Evolutionary conservation across 306 rosid genomes (phyloP), one percentile per base, ranked within the genome.

Genomic region (Malus orientalis): DNA sequence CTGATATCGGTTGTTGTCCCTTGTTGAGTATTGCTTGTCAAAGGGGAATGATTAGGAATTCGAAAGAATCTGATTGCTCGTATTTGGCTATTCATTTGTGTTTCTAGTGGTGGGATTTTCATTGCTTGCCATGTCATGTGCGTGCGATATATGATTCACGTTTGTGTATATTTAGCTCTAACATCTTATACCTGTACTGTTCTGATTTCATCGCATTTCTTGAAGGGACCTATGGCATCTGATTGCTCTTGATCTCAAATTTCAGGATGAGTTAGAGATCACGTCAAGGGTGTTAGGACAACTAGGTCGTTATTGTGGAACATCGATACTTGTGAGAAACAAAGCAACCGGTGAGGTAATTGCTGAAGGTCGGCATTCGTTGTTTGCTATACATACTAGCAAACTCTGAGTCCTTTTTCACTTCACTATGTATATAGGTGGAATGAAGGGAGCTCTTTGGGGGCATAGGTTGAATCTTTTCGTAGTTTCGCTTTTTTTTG

Each of bases 301-400:
- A 80, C 88, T 66, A 81, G 96, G 91, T 69, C 87, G 97, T 55
- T 92, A 90, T 77, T 82, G 86, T 22, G 99, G 96, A 76, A 90
- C 97, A 4, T 12, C 81, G 49, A 96, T 95, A 76, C 77, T 85
- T 70, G 27, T 95, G 19, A 90, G 84, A 81, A 95, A 90, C 77
- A 92, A 92, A 84, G 86, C 83, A 36, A 92, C 96, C 0, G 97
- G 97, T 62, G 97, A 95, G 70, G 70, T 92, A 62, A 87, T 95
- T 62, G 97, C 99, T 45, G 97, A 92, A 88, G 99, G 99, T 40
- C 88, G 99, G 23, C 97, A 90, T 86, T 92, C 97, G 10, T 86
- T 92, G 77, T 92, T 90, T 69, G 91, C 92, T 71, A 83, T 77
- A 58, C 97, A 85, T 53, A 71, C 82, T 55, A 91, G 93, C 81